Evolutionary conservation across 768 basidiomycete species (phyloP), one percentile per base, ranked within the genome.

Genomic region (Chalciporus pseudorubinellus): DNA sequence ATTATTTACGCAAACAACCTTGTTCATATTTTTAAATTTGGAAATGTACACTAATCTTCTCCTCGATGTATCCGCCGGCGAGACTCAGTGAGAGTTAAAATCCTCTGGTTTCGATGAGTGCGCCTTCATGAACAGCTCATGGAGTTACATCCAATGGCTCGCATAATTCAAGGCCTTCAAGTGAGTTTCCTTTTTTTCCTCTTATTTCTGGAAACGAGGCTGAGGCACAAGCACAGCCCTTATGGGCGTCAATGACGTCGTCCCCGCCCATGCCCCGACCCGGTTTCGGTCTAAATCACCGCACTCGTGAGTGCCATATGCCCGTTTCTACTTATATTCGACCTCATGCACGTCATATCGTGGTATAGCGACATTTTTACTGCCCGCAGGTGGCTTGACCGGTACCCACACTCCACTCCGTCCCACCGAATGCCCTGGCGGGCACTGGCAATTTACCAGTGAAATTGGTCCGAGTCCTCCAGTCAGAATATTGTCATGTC

Each of bases 401-500:
- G 6, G 34, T 36, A n/a, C 16, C 34, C 34, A 36, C 34, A 36
- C 6, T 16, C 34, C 16, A n/a, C 34, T 36, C n/a, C n/a, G 16
- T 8, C 34, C 34, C 34, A n/a, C 34, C n/a, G 34, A 36, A 36
- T 31, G 34, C n/a, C 31, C 13, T 13, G 31, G 11, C 31, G 31
- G 31, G 31, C n/a, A 36, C 6, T 6, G 33, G 33, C 14, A 36
- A 16, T 6, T 9, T 24, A 3, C 22, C n/a, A n/a, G 29, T 31
- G 11, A 45, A 33, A 14, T 19, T 33, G 9, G 20, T n/a, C n/a
- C 44, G 31, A 13, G 18, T n/a, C 1, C 21, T 38, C 16, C 28
- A n/a, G n/a, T n/a, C n/a, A 45, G 34, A 6, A 16, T 16, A 20
- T 11, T 9, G 5, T 22, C 28, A 63, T 60, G 58, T 45, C 61